These are phyloP conservation scores for Cavenderia fasciculata DNA, from an alignment of 78 protist genomes.

Conservation along the genomic window DNA sequence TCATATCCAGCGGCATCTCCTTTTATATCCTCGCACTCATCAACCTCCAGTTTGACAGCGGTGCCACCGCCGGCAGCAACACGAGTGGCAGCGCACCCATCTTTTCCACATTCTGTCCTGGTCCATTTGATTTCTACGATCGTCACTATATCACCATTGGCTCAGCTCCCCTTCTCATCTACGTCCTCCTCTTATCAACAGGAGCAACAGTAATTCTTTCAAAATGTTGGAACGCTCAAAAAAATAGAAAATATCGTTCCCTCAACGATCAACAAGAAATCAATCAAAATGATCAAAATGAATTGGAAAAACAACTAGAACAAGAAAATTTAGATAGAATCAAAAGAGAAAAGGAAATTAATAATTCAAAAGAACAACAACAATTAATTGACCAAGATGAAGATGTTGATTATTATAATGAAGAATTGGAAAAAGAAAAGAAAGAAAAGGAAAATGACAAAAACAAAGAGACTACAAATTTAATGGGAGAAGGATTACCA, in stretches of 20 bases:
- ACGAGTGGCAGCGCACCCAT: constrained; percentile 15
- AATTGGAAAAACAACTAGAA: neutral
- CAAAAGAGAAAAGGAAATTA: neutral
- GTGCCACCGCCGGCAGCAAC: neutral
- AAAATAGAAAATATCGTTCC: neutral
- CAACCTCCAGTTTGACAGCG: constrained; percentile 5
- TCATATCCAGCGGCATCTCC: constrained; percentile 18
- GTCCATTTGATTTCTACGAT: constrained; percentile 54
- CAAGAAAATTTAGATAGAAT: neutral
- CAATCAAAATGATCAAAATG: neutral
- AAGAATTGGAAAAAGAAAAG: neutral
- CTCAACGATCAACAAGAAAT: neutral
- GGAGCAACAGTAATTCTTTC: neutral
- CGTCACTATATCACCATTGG: constrained; percentile 26
- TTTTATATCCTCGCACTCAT: constrained; percentile 15
- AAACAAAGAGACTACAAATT: neutral
- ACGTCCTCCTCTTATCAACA: neutral
- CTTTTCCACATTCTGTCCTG: constrained; percentile 30
- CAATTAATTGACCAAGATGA: neutral
- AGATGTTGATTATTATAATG: neutral
- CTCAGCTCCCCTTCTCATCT: neutral
- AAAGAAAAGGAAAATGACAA: neutral
- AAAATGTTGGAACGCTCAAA: neutral
- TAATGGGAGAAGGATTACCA: neutral
- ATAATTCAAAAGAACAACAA: constrained; percentile 1